phyloP scores from a whole-genome alignment of 2,329 filamentous ascomycete species.

The Thielaviopsis punctulata region DNA sequence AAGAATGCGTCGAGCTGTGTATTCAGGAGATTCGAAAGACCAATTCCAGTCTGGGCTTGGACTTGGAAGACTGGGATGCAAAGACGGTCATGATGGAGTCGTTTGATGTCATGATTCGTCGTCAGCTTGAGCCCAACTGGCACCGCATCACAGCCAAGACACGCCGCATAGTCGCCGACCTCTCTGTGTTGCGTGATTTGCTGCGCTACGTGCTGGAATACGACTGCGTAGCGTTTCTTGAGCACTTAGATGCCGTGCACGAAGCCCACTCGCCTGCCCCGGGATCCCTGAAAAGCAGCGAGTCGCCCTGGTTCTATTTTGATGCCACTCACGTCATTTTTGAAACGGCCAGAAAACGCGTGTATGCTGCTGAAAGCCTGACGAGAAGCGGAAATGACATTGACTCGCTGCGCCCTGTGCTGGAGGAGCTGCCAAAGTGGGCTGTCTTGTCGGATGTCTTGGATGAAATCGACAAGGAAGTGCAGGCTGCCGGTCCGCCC shows the following conservation, averaged over 20 bases:
- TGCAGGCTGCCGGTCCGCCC: conserved; percentile 64
- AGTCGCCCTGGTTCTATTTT: conserved; percentile 90
- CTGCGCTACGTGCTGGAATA: conserved; percentile 69
- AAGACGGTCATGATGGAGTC: conserved; percentile 85
- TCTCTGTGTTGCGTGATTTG: conserved; percentile 67
- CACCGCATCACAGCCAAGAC: conserved; percentile 92
- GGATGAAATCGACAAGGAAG: conserved; percentile 80
- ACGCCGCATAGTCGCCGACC: conserved; percentile 79
- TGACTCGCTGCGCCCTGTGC: conserved; percentile 55
- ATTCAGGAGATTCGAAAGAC: conserved; percentile 86
- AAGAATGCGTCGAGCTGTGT: conserved; percentile 91
- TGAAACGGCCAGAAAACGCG: conserved; percentile 69
- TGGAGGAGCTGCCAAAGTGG: conserved; percentile 96
- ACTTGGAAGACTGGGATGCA: conserved; percentile 93
- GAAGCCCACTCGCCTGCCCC: conserved; percentile 78
- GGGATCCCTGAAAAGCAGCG: conserved; percentile 70
- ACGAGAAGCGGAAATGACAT: conserved; percentile 20
- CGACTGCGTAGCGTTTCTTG: conserved; percentile 79
- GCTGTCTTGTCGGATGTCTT: conserved; percentile 71
- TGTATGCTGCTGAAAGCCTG: conserved; percentile 48
- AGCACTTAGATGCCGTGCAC: conserved; percentile 85
- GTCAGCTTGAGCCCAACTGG: conserved; percentile 92
- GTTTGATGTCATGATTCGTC: conserved; percentile 74
- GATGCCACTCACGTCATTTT: conserved; percentile 93
- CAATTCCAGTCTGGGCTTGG: conserved; percentile 54